Evolutionary conservation across 805 yeast genomes (phyloP).

Genomic region (Candida tammaniensis): DNA sequence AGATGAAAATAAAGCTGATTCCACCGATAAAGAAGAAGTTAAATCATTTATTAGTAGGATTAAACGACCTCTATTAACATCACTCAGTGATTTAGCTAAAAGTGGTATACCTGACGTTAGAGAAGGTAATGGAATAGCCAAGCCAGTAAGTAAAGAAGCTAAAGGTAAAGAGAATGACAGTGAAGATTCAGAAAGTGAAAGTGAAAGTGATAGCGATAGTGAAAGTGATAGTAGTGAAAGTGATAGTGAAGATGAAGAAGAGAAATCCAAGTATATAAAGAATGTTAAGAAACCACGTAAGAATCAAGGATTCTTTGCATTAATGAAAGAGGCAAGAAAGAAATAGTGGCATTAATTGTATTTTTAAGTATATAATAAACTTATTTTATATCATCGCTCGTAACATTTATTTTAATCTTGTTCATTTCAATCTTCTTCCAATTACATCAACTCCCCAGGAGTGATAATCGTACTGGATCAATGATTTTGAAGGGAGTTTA

Average conservation of each 20-base stretch:
- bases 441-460: conserved; percentile 28
- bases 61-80: conserved; percentile 41
- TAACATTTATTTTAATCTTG: too few species aligned
- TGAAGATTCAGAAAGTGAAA: conserved; percentile 12
- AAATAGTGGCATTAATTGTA: conserved; percentile 9
- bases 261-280: conserved; percentile 7
- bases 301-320: conserved; percentile 28
- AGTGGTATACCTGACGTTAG: conserved; percentile 68
- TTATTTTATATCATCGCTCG: background rate
- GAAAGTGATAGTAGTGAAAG: conserved; percentile 16
- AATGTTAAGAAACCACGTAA: conserved; percentile 21
- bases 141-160: conserved; percentile 2
- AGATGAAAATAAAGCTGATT: too few species aligned
- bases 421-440: conserved; percentile 24
- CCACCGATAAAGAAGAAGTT: conserved; percentile 2
- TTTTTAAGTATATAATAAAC: too few species aligned
- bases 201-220: conserved; percentile 14
- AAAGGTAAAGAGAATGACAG: conserved; percentile 11
- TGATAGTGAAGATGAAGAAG: conserved; percentile 5
- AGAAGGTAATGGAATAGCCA: conserved; percentile 29
- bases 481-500: conserved; percentile 9
- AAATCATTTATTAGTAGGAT: conserved; percentile 8
- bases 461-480: conserved; percentile 15
- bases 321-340: conserved; percentile 26
- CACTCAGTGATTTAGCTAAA: conserved; percentile 58